These are phyloP conservation scores for Epichloe uncinata DNA, from an alignment of 2,329 filamentous ascomycete genomes.

Conservation along the genomic window DNA sequence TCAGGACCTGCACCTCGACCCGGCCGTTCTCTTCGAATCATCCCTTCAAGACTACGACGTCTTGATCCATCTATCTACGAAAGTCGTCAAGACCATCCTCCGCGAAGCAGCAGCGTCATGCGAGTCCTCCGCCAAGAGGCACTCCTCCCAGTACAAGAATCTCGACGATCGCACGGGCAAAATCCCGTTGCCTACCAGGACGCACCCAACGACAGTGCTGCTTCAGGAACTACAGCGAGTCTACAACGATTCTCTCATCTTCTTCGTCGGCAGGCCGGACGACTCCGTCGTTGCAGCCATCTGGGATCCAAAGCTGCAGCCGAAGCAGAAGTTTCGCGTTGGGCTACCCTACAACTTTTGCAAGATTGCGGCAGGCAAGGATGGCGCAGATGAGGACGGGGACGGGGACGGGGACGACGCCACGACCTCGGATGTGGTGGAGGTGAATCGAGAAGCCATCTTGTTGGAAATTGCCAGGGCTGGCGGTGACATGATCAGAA, in stretches of 20 bases:
- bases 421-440: slow-evolving; percentile 30
- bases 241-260: slow-evolving; percentile 59
- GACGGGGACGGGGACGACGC: too few relatives aligned
- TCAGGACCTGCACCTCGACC: slow-evolving; percentile 37
- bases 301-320: slow-evolving; percentile 42
- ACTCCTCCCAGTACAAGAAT: slow-evolving; percentile 65
- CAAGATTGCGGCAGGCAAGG: slow-evolving; percentile 9
- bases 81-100: slow-evolving; percentile 30
- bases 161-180: slow-evolving; percentile 46
- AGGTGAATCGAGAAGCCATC: slow-evolving; percentile 54
- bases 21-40: slow-evolving; percentile 51
- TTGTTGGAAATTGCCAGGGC: slow-evolving; percentile 59
- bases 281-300: slow-evolving; percentile 41
- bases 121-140: slow-evolving; percentile 23
- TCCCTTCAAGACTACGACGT: slow-evolving; percentile 73
- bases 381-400: slow-evolving; percentile 20
- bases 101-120: slow-evolving; percentile 21
- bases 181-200: slow-evolving; percentile 34
- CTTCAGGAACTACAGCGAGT: slow-evolving; percentile 51
- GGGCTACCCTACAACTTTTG: slow-evolving; percentile 51
- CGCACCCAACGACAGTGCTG: slow-evolving; percentile 49
- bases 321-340: slow-evolving; percentile 49
- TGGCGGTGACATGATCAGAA: slow-evolving; percentile 53
- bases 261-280: slow-evolving; percentile 59
- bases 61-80: slow-evolving; percentile 55